Percentiles rank a stretch among this genome's conserved stretches.
Evolutionary conservation across 2,329 filamentous ascomycete species (phyloP).

Genomic region (Chaetomiaceae sp.): DNA sequence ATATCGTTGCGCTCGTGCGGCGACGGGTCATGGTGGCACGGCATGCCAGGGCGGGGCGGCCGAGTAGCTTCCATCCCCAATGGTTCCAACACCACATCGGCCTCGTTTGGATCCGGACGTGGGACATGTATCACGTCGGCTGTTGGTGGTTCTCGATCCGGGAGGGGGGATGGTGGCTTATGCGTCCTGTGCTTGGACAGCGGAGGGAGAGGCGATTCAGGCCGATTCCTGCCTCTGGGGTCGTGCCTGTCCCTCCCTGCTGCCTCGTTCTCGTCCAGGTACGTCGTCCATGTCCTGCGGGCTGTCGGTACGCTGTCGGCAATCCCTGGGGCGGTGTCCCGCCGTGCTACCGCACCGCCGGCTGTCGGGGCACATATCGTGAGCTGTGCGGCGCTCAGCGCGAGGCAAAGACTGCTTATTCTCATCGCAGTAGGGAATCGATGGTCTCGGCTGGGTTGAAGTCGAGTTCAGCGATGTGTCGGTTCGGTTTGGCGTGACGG

Average conservation of each 20-base stretch:
- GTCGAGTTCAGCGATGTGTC: neutral
- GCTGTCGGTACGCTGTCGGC: neutral
- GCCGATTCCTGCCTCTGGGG: neutral
- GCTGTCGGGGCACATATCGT: constrained; percentile 16
- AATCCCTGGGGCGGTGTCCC: neutral
- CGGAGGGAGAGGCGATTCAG: neutral
- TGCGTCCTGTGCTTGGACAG: constrained; percentile 9
- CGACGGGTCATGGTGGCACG: constrained; percentile 22
- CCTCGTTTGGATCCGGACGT: neutral
- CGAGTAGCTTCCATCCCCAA: constrained; percentile 3
- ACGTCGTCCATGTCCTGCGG: neutral
- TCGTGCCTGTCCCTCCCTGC: neutral
- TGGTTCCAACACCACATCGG: neutral
- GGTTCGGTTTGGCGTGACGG: neutral
- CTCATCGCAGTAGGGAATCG: constrained; percentile 18
- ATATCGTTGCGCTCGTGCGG: constrained; percentile 29
- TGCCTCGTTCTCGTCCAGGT: neutral
- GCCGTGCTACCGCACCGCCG: neutral
- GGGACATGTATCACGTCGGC: neutral
- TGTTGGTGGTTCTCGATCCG: neutral
- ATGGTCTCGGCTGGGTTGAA: no score
- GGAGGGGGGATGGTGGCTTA: neutral
- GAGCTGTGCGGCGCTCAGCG: constrained; percentile 17
- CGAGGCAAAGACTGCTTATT: constrained; percentile 13
- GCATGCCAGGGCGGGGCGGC: constrained; percentile 1